Percentiles rank a stretch among this genome's conserved stretches.
Conservation (phyloP, 805 yeast species). For the Candida xiaguanensis region DNA sequence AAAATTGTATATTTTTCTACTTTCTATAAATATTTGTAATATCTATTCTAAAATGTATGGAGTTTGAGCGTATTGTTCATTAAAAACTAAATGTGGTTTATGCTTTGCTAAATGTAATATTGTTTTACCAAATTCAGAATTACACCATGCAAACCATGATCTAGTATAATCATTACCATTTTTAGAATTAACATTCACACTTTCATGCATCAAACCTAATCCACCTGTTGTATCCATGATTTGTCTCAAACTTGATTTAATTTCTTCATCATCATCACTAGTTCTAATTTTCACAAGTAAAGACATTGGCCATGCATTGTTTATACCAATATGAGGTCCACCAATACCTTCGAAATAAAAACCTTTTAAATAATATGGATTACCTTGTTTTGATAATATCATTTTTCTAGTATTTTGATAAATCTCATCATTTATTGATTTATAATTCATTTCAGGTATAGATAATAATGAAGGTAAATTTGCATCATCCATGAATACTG, state of each 20-base stretch:
- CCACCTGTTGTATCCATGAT: slow-evolving; percentile 64
- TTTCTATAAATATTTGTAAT: slow-evolving; percentile 1
- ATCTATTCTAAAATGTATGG: slow-evolving; percentile 27
- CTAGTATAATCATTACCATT: slow-evolving; percentile 57
- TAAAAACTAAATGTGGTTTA: slow-evolving; percentile 70
- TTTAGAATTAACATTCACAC: slow-evolving; percentile 59
- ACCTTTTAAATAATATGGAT: slow-evolving; percentile 75
- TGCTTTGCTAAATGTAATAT: slow-evolving; percentile 70
- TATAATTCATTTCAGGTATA: slow-evolving; percentile 74
- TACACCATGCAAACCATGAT: slow-evolving; percentile 95
- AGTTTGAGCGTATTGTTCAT: slow-evolving; percentile 27
- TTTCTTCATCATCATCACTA: slow-evolving; percentile 67
- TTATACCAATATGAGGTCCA: slow-evolving; percentile 84
- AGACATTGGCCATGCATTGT: slow-evolving; percentile 90
- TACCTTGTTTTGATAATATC: slow-evolving; percentile 65
- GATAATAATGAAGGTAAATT: slow-evolving; percentile 80
- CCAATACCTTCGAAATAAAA: slow-evolving; percentile 71
- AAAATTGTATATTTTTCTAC: background rate
- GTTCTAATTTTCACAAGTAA: slow-evolving; percentile 74
- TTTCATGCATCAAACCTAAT: slow-evolving; percentile 82
- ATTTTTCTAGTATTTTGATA: slow-evolving; percentile 78
- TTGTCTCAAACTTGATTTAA: slow-evolving; percentile 43
- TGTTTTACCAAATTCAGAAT: slow-evolving; percentile 85
- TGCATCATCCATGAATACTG: slow-evolving; percentile 82
- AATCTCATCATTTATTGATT: slow-evolving; percentile 46